These are phyloP conservation scores for Mentha longifolia DNA, from an alignment of 257 asterid species.

Conservation along the genomic window DNA sequence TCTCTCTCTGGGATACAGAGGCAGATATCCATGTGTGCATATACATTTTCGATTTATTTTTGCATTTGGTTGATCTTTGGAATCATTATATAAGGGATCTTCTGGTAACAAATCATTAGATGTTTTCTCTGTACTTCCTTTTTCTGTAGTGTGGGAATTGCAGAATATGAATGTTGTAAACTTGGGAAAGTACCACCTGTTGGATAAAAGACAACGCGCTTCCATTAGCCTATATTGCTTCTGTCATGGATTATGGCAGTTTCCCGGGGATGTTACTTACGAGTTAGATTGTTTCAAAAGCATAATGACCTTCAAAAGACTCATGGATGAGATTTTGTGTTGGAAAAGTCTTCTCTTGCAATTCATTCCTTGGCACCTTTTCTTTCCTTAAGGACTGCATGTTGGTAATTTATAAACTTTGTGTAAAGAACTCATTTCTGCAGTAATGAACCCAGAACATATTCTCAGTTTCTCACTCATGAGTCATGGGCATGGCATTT, in stretches of 20 bases:
- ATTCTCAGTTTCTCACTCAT: slow-evolving; percentile 29
- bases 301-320: neutral
- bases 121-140: too few relatives aligned
- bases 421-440: neutral
- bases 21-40: neutral
- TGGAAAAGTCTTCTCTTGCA: neutral
- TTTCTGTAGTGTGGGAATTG: too few relatives aligned
- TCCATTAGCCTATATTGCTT: slow-evolving; percentile 4
- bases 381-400: neutral
- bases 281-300: neutral
- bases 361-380: neutral
- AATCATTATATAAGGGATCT: neutral
- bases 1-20: neutral
- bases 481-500: slow-evolving; percentile 14
- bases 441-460: slow-evolving; percentile 11
- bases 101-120: too few relatives aligned
- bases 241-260: slow-evolving; percentile 5
- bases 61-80: slow-evolving; percentile 1
- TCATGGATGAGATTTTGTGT: neutral
- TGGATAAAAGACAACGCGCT: neutral
- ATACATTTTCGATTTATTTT: neutral
- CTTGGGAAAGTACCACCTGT: neutral
- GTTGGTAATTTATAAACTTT: neutral
- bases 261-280: neutral
- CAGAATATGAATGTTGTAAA: too few relatives aligned